Evolutionary conservation across 2,329 filamentous ascomycete species (phyloP).

Genomic region (Fusarium phyllophilum): DNA sequence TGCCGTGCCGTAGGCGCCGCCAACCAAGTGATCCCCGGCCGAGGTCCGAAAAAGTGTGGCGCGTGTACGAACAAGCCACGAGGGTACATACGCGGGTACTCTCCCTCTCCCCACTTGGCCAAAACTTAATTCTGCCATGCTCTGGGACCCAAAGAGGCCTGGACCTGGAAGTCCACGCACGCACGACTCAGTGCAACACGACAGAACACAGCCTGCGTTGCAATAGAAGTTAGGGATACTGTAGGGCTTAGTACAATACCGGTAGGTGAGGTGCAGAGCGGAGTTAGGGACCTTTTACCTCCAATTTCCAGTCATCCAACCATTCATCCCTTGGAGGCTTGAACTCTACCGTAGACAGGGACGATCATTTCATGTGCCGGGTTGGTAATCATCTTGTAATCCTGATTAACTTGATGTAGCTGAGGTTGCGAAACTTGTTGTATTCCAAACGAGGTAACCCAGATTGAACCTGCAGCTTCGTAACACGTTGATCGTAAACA

Average conservation of each 20-base stretch:
- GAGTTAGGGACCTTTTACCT: constrained; percentile 5
- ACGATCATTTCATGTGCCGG: constrained; percentile 7
- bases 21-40: background rate
- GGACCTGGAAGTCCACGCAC: background rate
- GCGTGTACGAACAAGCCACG: constrained; percentile 3
- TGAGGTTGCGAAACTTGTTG: background rate
- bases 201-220: background rate
- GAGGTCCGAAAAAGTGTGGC: constrained; percentile 11
- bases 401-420: background rate
- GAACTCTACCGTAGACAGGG: background rate
- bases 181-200: constrained; percentile 23
- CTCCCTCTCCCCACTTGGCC: constrained; percentile 4
- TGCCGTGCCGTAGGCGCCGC: background rate
- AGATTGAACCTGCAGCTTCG: background rate
- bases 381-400: constrained; percentile 35
- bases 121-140: constrained; percentile 9
- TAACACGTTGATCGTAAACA: constrained; percentile 11
- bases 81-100: background rate
- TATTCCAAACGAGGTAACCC: background rate
- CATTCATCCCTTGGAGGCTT: background rate
- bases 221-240: constrained; percentile 8
- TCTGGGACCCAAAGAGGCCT: background rate
- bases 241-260: constrained; percentile 31
- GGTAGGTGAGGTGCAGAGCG: background rate
- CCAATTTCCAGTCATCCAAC: background rate